Conservation (phyloP, 345 rosid genomes). For the Eucalyptus tenuipes region DNA sequence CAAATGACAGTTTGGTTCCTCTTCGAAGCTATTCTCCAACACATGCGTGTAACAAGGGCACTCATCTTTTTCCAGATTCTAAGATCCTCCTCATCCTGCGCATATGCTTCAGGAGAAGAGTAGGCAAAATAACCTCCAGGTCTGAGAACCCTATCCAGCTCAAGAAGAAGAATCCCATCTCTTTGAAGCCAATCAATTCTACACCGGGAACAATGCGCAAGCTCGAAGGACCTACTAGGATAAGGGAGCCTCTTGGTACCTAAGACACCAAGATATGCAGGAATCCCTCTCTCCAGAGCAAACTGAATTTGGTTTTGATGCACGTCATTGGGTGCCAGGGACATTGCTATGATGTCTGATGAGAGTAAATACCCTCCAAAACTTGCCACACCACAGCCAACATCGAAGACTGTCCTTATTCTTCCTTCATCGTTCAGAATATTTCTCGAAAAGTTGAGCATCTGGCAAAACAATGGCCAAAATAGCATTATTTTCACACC, state of each 20-base stretch:
- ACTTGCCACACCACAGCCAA: constrained; percentile 99
- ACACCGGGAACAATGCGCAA: constrained; percentile 97
- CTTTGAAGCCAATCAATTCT: constrained; percentile 99
- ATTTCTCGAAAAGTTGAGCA: constrained; percentile 77
- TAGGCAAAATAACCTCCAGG: constrained; percentile 99
- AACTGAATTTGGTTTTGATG: constrained; percentile 99
- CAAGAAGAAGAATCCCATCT: constrained; percentile 96
- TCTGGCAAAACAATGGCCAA: constrained; percentile 27
- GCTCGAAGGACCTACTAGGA: constrained; percentile 98
- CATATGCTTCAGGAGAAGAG: constrained; percentile 98
- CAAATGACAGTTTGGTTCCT: constrained; percentile 94
- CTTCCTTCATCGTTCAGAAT: constrained; percentile 68
- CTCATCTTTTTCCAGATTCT: constrained; percentile 97
- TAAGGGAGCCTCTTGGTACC: constrained; percentile 96
- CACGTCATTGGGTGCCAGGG: constrained; percentile 96
- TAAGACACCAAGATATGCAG: constrained; percentile 94
- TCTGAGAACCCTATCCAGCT: constrained; percentile 88
- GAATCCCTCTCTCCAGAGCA: constrained; percentile 97
- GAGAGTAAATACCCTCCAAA: constrained; percentile 94
- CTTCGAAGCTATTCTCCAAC: constrained; percentile 91
- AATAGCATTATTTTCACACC: not conserved
- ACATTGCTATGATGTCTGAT: constrained; percentile 77
- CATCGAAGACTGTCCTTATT: constrained; percentile 86
- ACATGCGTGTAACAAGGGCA: constrained; percentile 82
- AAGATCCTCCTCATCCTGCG: constrained; percentile 91